phyloP scores from a whole-genome alignment of 208 protist species.

The Leishmania major region DNA sequence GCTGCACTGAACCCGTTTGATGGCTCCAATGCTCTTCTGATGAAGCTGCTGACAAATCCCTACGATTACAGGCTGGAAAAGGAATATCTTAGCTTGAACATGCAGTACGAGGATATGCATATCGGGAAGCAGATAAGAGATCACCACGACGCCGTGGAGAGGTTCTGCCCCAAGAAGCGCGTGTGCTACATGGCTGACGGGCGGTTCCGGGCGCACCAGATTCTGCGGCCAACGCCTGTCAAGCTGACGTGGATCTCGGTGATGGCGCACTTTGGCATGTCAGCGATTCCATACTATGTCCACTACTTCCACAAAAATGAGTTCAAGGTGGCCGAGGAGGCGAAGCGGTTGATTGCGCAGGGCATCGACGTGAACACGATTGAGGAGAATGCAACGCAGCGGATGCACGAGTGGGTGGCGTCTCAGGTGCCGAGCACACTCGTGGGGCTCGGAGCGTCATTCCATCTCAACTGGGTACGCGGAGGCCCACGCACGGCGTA shows the following conservation, averaged over 20 bases:
- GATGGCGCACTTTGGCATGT: background rate
- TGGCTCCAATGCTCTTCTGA: background rate
- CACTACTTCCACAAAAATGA: conserved; percentile 5
- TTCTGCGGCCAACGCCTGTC: background rate
- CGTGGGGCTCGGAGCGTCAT: background rate
- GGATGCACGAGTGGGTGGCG: background rate
- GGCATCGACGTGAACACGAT: background rate
- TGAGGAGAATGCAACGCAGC: background rate
- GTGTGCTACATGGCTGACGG: background rate
- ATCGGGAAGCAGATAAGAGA: background rate
- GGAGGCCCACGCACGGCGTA: background rate
- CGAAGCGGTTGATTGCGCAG: background rate
- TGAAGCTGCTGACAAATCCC: background rate
- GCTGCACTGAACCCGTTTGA: background rate
- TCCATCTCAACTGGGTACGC: background rate
- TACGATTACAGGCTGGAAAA: background rate
- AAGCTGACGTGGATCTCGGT: background rate
- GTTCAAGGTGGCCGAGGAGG: background rate
- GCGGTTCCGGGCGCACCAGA: background rate
- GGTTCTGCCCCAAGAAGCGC: background rate
- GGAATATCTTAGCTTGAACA: background rate
- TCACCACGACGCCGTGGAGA: background rate
- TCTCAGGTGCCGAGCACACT: background rate
- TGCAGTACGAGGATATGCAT: background rate
- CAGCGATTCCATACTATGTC: background rate